Conservation (phyloP, 306 rosid species). For the Trichosanthes cucumerina region DNA sequence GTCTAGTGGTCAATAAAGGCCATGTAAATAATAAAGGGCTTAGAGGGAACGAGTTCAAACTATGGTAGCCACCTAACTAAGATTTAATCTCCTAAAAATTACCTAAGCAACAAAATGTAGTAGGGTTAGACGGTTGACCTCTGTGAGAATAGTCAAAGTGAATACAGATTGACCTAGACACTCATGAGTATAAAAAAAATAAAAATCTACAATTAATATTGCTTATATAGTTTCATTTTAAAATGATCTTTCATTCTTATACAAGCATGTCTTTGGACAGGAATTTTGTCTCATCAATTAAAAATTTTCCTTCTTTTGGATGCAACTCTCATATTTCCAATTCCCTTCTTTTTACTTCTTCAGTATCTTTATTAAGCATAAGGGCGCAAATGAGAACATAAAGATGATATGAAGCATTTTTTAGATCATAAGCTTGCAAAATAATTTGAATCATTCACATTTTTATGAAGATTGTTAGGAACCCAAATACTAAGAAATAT, state of each 20-base stretch:
- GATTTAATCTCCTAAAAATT: no score
- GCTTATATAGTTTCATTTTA: background rate
- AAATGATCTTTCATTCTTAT: background rate
- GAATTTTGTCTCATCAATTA: background rate
- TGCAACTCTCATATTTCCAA: background rate
- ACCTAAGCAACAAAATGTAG: no score
- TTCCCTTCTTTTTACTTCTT: background rate
- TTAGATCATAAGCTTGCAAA: background rate
- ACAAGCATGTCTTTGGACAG: background rate
- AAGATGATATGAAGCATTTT: background rate
- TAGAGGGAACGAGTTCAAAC: no score
- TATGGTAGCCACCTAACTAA: no score
- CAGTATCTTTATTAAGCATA: background rate
- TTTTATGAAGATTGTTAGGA: background rate
- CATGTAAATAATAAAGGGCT: no score
- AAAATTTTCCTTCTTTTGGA: background rate
- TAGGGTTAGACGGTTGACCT: no score
- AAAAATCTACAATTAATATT: background rate
- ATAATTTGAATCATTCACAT: background rate
- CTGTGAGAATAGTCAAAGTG: no score
- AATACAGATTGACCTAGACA: no score
- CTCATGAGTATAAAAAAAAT: no score
- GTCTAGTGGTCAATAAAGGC: no score
- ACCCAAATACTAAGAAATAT: no score
- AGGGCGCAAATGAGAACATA: background rate